Evolutionary conservation across 148 eudicot genomes (phyloP).

Genomic region (Oxyria digyna): DNA sequence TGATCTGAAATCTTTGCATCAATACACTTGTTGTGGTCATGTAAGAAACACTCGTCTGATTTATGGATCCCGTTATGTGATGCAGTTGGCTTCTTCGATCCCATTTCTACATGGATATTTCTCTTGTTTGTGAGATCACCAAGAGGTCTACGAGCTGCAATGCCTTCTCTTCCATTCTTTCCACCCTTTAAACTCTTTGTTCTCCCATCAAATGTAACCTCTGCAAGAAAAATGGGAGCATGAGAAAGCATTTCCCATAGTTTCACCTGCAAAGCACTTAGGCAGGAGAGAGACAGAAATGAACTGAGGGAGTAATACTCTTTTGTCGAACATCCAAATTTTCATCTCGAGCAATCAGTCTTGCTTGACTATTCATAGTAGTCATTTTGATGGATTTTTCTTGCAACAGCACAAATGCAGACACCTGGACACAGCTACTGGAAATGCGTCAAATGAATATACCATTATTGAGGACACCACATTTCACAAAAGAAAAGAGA

Average conservation of each 20-base stretch:
- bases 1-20: background rate
- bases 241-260: background rate
- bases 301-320: constrained; percentile 1
- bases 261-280: background rate
- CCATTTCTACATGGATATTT: background rate
- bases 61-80: background rate
- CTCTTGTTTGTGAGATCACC: constrained; percentile 10
- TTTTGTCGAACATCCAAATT: constrained; percentile 10
- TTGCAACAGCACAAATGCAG: background rate
- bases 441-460: background rate
- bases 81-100: background rate
- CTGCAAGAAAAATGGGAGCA: background rate
- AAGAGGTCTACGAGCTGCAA: background rate
- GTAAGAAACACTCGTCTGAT: constrained; percentile 9
- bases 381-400: background rate
- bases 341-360: background rate
- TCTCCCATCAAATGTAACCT: constrained; percentile 5
- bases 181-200: background rate
- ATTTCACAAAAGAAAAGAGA: background rate
- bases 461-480: background rate
- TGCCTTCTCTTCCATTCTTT: constrained; percentile 1
- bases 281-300: background rate
- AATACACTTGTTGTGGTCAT: constrained; percentile 9
- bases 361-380: constrained; percentile 1
- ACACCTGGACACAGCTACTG: background rate